Conservation (phyloP, 805 yeast genomes). For the Wickerhamomyces hampshirensis region DNA sequence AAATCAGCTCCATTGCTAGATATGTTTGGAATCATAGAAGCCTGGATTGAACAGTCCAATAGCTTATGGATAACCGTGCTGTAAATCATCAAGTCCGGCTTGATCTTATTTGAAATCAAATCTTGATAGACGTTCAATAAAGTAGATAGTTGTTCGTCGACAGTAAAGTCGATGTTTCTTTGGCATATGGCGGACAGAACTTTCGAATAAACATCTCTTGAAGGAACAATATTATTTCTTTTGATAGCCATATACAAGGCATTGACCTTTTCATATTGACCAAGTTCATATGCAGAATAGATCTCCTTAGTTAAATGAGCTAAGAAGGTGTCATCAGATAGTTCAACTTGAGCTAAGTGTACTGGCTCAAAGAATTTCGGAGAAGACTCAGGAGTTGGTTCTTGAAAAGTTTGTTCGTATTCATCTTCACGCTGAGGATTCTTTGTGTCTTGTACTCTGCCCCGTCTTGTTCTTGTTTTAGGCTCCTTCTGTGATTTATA, state of each 20-base stretch:
- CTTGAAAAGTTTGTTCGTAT: too few species aligned
- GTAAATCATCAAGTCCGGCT: conserved; percentile 55
- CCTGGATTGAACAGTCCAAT: conserved; percentile 43
- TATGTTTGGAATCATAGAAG: conserved; percentile 31
- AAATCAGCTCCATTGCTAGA: conserved; percentile 39
- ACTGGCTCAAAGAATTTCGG: conserved; percentile 16
- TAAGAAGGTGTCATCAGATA: conserved; percentile 25
- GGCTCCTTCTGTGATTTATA: not conserved
- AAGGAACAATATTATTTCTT: conserved; percentile 42
- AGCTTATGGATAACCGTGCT: conserved; percentile 46
- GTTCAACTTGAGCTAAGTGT: conserved; percentile 17
- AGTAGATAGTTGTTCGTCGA: conserved; percentile 58
- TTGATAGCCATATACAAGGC: conserved; percentile 35
- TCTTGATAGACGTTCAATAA: conserved; percentile 67
- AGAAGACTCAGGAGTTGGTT: conserved; percentile 7
- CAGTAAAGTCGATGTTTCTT: conserved; percentile 46
- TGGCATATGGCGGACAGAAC: conserved; percentile 49
- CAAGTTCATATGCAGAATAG: conserved; percentile 18
- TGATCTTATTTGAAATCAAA: conserved; percentile 45
- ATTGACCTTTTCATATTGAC: conserved; percentile 32
- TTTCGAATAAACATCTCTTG: conserved; percentile 46
- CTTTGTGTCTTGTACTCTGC: too few species aligned
- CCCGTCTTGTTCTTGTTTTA: not conserved
- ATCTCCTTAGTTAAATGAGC: conserved; percentile 29
- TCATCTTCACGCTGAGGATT: too few species aligned